Percentiles rank a stretch among this genome's conserved stretches.
Evolutionary conservation across 2,329 filamentous ascomycete species (phyloP).

Genomic region (Botrytis fragariae): DNA sequence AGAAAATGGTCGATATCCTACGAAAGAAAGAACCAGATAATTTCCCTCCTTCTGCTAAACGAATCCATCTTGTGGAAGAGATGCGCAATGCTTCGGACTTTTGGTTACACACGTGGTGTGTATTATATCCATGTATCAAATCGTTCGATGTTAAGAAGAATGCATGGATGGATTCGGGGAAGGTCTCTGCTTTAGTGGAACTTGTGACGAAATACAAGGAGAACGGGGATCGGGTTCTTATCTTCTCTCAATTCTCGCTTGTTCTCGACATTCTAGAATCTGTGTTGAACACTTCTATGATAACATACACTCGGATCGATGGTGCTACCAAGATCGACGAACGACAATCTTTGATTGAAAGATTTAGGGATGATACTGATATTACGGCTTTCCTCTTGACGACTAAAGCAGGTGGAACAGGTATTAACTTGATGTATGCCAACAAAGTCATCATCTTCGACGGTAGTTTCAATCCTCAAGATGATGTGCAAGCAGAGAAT

Average conservation of each 20-base stretch:
- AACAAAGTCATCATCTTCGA: constrained; percentile 99
- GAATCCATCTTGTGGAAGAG: constrained; percentile 53
- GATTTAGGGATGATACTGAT: constrained; percentile 70
- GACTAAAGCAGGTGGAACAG: constrained; percentile 92
- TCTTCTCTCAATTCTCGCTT: constrained; percentile 92
- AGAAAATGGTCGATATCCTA: constrained; percentile 74
- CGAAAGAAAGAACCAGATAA: constrained; percentile 63
- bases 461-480: constrained; percentile 94
- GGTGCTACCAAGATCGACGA: constrained; percentile 78
- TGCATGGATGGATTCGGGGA: constrained; percentile 67
- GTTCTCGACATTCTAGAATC: constrained; percentile 87
- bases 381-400: constrained; percentile 92
- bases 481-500: constrained; percentile 98
- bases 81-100: constrained; percentile 61
- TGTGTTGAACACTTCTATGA: constrained; percentile 69
- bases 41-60: constrained; percentile 49
- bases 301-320: constrained; percentile 82
- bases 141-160: constrained; percentile 53
- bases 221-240: constrained; percentile 81
- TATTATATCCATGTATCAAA: constrained; percentile 55
- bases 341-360: constrained; percentile 83
- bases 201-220: constrained; percentile 70
- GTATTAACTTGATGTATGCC: constrained; percentile 90
- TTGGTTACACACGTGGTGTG: constrained; percentile 64
- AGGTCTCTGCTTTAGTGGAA: constrained; percentile 76